Conservation (phyloP, 78 protist genomes). For the Dictyostelium capitatum region DNA sequence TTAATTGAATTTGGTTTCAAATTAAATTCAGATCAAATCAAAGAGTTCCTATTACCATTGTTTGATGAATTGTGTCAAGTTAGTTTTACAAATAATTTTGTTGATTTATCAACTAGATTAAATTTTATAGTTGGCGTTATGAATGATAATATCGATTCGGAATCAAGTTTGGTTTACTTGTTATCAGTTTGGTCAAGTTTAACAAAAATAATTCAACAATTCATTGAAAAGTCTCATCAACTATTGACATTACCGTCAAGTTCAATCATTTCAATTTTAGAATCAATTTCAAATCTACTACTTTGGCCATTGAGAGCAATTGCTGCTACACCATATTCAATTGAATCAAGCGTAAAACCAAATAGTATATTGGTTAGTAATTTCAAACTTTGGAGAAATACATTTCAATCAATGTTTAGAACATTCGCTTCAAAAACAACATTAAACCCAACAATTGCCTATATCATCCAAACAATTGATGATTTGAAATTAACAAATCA, state of each 20-base stretch:
- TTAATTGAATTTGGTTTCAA: constrained; percentile 56
- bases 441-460: not conserved
- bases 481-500: not conserved
- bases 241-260: not conserved
- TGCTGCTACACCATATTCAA: not conserved
- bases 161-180: not conserved
- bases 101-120: not conserved
- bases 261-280: not conserved
- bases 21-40: not conserved
- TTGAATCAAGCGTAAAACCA: not conserved
- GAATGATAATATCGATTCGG: not conserved
- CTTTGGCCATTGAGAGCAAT: constrained; percentile 33
- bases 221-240: constrained; percentile 32
- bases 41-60: constrained; percentile 7
- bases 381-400: not conserved
- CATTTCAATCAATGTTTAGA: not conserved
- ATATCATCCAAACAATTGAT: not conserved
- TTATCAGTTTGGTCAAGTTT: constrained; percentile 18
- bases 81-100: constrained; percentile 1
- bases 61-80: constrained; percentile 22
- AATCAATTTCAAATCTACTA: not conserved
- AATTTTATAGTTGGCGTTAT: constrained; percentile 23
- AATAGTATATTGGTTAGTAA: not conserved
- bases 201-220: not conserved
- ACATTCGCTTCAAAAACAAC: not conserved